A percentile compares a stretch with the other conserved stretches of the same genome.
phyloP scores from a whole-genome alignment of 2,329 filamentous ascomycete genomes.

The Ascosphaera pollenicola region DNA sequence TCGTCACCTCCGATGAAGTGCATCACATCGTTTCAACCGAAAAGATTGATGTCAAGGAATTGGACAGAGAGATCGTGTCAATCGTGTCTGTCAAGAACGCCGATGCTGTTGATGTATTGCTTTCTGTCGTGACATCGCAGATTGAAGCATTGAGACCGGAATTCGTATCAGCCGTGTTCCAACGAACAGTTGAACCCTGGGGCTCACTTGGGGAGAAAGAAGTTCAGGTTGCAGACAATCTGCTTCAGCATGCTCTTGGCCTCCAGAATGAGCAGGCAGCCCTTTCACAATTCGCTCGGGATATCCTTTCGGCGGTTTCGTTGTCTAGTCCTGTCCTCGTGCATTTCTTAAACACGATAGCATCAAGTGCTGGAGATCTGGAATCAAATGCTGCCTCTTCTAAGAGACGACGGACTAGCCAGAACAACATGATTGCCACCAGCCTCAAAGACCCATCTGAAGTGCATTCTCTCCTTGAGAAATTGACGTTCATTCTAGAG shows the following conservation, averaged over 20 bases:
- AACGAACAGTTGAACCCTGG: constrained; percentile 52
- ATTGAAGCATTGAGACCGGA: constrained; percentile 23
- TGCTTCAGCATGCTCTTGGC: constrained; percentile 21
- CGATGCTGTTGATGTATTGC: constrained; percentile 33
- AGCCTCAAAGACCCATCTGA: constrained; percentile 41
- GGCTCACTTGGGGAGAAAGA: constrained; percentile 21
- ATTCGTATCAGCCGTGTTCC: constrained; percentile 44
- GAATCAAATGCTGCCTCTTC: constrained; percentile 48
- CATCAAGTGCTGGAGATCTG: constrained; percentile 45
- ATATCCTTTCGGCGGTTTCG: constrained; percentile 50
- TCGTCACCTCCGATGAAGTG: constrained; percentile 30
- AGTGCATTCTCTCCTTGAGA: constrained; percentile 44
- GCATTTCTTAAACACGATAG: constrained; percentile 51
- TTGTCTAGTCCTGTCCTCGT: constrained; percentile 51
- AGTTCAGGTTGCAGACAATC: constrained; percentile 13
- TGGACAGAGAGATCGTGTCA: constrained; percentile 31
- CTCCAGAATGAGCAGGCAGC: constrained; percentile 8
- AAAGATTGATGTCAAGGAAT: constrained; percentile 23
- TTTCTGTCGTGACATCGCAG: constrained; percentile 26
- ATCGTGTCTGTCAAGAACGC: constrained; percentile 33
- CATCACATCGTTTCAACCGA: constrained; percentile 27
- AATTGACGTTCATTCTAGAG: constrained; percentile 71
- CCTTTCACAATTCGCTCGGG: constrained; percentile 23
- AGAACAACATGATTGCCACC: constrained; percentile 41
- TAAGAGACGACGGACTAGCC: constrained; percentile 61